Base-by-base conservation (phyloP, 2,329 filamentous ascomycete species). In the Ascocoryne sarcoides region DNA sequence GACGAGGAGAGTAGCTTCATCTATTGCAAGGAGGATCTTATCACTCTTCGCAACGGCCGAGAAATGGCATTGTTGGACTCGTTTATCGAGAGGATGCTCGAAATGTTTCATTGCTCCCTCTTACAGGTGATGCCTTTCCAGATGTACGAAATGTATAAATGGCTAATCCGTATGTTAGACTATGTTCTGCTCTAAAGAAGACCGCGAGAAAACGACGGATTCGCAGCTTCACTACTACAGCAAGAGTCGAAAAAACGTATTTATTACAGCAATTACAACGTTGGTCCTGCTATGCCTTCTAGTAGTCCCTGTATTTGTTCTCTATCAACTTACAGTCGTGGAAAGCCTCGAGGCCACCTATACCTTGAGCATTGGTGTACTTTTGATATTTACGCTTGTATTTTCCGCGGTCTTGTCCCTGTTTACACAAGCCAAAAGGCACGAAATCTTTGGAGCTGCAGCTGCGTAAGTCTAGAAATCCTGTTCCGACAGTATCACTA, bases 41-140 rank as follows among this genome's bases (percentile, higher is more conserved):
- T 68, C 8, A 62, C 62, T 0, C 46, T 67, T 0, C 47, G 62
- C 3, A 50, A 58, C 2, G 62, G 63, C 0, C 46, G 64, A 38
- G 63, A 66, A 23, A 55, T 59, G 42, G 62, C 64, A 3, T 64
- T 60, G 59, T 53, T 68, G 0, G 65, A 67, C 38, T 47, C 47
- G 2, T 31, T 40, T 0, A 52, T 65, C 4, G 63, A 66, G 37
- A 52, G 36, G 4, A 18, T 53, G 2, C 40, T 57, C 19, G 42
- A 50, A 21, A 32, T 42, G 2, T 50, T 49, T 16, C 41, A 40
- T 20, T 40, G 46, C 8, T 8, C 23, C n/a, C n/a, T n/a, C n/a
- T n/a, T 5, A 16, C 37, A 4, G 32, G 49, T 9, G 34, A 51
- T 40, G 39, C 21, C 10, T 49, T 3, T 51, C 49, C 32, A 45